Conservation (phyloP, 2,329 filamentous ascomycete genomes). For the Colletotrichum musicola region DNA sequence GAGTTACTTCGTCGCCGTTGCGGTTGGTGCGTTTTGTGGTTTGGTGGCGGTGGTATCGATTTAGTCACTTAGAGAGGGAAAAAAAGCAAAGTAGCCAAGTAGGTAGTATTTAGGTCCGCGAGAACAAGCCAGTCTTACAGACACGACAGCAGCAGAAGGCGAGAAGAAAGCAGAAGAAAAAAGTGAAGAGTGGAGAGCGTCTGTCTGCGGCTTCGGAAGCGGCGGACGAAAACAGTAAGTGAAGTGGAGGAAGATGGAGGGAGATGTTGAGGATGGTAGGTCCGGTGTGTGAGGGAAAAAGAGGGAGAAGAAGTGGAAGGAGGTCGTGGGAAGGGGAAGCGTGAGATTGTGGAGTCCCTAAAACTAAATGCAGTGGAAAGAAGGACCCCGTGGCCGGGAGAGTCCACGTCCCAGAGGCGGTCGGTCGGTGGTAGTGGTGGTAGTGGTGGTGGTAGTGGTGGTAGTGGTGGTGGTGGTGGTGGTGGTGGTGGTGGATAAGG, state of each 20-base stretch:
- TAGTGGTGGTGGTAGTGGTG: no score
- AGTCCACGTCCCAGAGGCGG: not conserved
- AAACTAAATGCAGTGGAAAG: not conserved
- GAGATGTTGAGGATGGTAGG: conserved; percentile 13
- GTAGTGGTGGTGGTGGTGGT: not conserved
- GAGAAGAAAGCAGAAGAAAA: not conserved
- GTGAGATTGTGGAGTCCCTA: conserved; percentile 36
- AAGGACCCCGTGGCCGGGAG: conserved; percentile 32
- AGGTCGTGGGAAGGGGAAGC: conserved; percentile 20
- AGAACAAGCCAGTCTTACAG: conserved; percentile 26
- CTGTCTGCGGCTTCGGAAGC: conserved; percentile 17
- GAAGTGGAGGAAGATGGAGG: not conserved
- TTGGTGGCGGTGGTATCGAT: conserved; percentile 23
- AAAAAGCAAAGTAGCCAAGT: conserved; percentile 10
- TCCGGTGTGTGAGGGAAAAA: conserved; percentile 36
- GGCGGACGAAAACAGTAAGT: conserved; percentile 7
- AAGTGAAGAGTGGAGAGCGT: conserved; percentile 9
- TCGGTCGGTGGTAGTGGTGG: no score
- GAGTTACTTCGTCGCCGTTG: conserved; percentile 2
- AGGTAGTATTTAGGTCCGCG: not conserved
- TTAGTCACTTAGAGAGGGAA: conserved; percentile 11
- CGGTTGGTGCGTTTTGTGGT: conserved; percentile 8
- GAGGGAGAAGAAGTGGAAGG: conserved; percentile 31
- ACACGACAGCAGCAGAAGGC: not conserved
- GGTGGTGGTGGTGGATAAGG: conserved; percentile 5